These are phyloP conservation scores for Calocybe gangraenosa DNA, from an alignment of 768 basidiomycete genomes.

Conservation along the genomic window DNA sequence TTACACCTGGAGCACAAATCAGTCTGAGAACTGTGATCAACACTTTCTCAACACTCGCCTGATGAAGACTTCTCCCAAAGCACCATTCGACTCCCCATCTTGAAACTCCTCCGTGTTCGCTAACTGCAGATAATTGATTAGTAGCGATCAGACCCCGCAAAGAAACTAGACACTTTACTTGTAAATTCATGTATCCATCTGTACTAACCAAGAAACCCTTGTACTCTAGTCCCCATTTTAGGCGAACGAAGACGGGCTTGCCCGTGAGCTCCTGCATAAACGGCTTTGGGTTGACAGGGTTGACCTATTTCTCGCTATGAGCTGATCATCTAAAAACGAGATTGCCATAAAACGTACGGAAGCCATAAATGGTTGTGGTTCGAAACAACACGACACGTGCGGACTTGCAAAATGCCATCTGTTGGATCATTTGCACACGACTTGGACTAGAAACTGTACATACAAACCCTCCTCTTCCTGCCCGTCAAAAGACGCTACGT, in stretches of 20 bases:
- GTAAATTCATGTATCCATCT: constrained; percentile 99
- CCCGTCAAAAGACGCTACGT: background rate
- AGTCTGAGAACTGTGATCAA: constrained; percentile 7
- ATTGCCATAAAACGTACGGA: constrained; percentile 39
- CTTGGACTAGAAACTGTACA: too few species aligned
- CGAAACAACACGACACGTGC: constrained; percentile 36
- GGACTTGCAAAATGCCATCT: constrained; percentile 39
- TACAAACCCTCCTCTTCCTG: too few species aligned
- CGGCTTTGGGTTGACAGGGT: constrained; percentile 97
- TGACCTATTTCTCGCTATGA: constrained; percentile 48
- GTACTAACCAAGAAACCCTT: constrained; percentile 99
- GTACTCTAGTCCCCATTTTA: constrained; percentile 99
- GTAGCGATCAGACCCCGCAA: background rate
- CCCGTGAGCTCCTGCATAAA: constrained; percentile 98
- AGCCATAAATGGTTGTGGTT: constrained; percentile 68
- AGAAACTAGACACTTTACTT: constrained; percentile 46
- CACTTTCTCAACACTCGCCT: constrained; percentile 58
- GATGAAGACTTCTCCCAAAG: constrained; percentile 98
- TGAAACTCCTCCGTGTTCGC: constrained; percentile 99
- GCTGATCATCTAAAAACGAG: background rate
- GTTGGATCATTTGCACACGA: too few species aligned
- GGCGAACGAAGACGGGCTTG: constrained; percentile 89
- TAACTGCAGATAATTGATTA: constrained; percentile 46
- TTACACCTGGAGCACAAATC: constrained; percentile 61
- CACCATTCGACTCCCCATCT: constrained; percentile 91